Percentiles rank a stretch among this genome's conserved stretches.
phyloP scores from a whole-genome alignment of 768 basidiomycete genomes.

The Pluteus cervinus region DNA sequence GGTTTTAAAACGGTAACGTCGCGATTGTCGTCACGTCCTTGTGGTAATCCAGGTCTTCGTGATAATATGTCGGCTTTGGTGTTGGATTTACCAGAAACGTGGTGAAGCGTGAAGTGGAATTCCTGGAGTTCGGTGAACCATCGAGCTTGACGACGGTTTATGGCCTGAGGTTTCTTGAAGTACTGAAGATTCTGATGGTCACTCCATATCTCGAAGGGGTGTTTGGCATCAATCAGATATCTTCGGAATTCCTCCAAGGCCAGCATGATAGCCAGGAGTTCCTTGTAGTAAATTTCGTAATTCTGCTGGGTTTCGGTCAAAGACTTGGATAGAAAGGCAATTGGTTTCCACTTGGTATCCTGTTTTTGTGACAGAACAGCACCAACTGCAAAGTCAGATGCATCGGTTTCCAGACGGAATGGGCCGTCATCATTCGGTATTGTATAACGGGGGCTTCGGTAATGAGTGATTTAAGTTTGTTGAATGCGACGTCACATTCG shows the following conservation, averaged over 20 bases:
- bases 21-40: conserved; percentile 12
- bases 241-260: conserved; percentile 24
- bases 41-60: conserved; percentile 13
- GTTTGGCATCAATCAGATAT: conserved; percentile 14
- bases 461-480: no score
- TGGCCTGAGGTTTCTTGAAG: conserved; percentile 28
- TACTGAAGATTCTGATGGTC: conserved; percentile 22
- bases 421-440: conserved; percentile 10
- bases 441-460: no score
- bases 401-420: conserved; percentile 19
- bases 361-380: conserved; percentile 22
- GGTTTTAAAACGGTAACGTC: no score
- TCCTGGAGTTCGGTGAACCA: conserved; percentile 30
- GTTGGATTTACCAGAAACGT: conserved; percentile 18
- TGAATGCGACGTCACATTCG: no score
- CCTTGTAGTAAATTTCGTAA: conserved; percentile 34
- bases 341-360: conserved; percentile 19
- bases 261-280: conserved; percentile 36
- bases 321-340: conserved; percentile 29
- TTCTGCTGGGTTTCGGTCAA: conserved; percentile 21
- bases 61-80: conserved; percentile 18
- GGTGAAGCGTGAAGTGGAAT: conserved; percentile 25
- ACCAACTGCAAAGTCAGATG: conserved; percentile 24
- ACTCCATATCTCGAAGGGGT: conserved; percentile 9
- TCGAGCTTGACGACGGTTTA: conserved; percentile 32